These are phyloP conservation scores for Talaromyces sp. DNA, from an alignment of 2,329 filamentous ascomycete genomes.

Conservation along the genomic window DNA sequence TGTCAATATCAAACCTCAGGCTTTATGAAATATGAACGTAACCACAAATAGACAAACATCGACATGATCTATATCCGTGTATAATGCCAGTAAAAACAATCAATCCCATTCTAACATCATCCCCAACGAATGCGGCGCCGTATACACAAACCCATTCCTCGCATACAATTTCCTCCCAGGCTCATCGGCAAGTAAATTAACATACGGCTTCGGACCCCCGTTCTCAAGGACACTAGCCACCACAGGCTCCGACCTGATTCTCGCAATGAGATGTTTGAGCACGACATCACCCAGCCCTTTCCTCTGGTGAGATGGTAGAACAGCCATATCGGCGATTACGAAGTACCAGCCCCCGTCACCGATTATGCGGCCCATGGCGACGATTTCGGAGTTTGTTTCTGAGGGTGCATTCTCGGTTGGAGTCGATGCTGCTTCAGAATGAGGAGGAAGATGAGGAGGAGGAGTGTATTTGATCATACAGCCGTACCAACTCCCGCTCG, in stretches of 20 bases:
- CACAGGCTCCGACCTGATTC: slow-evolving; percentile 39
- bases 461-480: slow-evolving; percentile 33
- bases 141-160: slow-evolving; percentile 45
- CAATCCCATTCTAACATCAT: slow-evolving; percentile 29
- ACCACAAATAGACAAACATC: not conserved
- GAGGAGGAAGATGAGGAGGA: too few species aligned
- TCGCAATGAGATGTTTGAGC: slow-evolving; percentile 39
- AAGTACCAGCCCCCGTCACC: slow-evolving; percentile 52
- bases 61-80: not conserved
- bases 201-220: slow-evolving; percentile 33
- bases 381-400: slow-evolving; percentile 16
- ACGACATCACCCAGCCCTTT: slow-evolving; percentile 45
- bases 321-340: slow-evolving; percentile 47
- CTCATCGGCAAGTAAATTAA: slow-evolving; percentile 45
- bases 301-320: slow-evolving; percentile 47
- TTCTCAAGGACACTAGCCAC: slow-evolving; percentile 14
- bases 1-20: too few species aligned
- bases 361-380: slow-evolving; percentile 50
- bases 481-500: slow-evolving; percentile 42
- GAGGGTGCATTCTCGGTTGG: not conserved
- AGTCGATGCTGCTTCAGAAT: too few species aligned
- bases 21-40: not conserved
- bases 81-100: not conserved
- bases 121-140: slow-evolving; percentile 31
- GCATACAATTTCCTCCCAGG: slow-evolving; percentile 44